Evolutionary conservation across 1,139 yeast species (phyloP).

Genomic region (Magnusiomyces tetraspermus): DNA sequence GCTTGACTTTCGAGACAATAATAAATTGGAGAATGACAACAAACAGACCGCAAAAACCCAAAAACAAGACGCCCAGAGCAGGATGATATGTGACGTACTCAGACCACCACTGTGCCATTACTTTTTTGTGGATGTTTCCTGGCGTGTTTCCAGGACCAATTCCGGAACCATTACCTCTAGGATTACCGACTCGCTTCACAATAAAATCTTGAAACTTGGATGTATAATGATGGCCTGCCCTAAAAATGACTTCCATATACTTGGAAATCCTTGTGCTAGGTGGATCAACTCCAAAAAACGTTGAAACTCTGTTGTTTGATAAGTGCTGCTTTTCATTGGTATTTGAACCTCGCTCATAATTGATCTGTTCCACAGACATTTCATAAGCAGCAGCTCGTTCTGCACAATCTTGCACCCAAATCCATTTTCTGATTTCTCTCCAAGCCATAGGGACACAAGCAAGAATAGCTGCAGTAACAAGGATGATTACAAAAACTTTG

Average conservation of each 20-base stretch:
- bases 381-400: slow-evolving; percentile 17
- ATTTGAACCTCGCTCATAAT: neutral
- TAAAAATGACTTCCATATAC: slow-evolving; percentile 3
- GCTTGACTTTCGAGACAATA: slow-evolving; percentile 28
- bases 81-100: slow-evolving; percentile 28
- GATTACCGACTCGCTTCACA: slow-evolving; percentile 7
- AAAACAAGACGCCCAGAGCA: slow-evolving; percentile 29
- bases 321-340: neutral
- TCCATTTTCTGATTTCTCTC: slow-evolving; percentile 45
- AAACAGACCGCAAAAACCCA: slow-evolving; percentile 39
- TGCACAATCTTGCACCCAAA: slow-evolving; percentile 29
- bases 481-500: slow-evolving; percentile 34
- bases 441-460: slow-evolving; percentile 38
- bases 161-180: slow-evolving; percentile 3
- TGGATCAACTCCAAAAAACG: neutral
- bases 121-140: slow-evolving; percentile 5
- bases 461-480: slow-evolving; percentile 35
- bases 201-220: slow-evolving; percentile 8
- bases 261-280: neutral
- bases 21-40: slow-evolving; percentile 37
- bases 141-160: neutral
- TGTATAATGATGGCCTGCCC: slow-evolving; percentile 12
- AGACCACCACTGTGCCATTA: slow-evolving; percentile 29
- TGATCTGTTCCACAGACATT: neutral
- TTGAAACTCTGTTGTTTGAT: neutral